phyloP scores from a whole-genome alignment of 768 basidiomycete genomes.

The Boletus rufocinnamomeus region DNA sequence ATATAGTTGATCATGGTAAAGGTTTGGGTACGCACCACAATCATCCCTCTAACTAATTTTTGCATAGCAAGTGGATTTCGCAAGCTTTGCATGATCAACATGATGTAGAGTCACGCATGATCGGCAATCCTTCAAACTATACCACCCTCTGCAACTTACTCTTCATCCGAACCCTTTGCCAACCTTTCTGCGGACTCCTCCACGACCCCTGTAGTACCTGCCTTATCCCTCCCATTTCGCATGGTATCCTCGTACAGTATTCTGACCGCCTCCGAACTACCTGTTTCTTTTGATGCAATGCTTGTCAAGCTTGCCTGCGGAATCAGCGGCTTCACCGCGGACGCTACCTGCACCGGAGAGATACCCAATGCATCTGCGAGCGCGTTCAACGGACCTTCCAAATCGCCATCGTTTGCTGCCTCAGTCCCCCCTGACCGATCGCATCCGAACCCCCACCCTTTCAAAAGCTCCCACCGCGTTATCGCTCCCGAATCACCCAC shows the following conservation, averaged over 20 bases:
- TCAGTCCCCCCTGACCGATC: neutral
- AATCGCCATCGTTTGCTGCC: slow-evolving; percentile 23
- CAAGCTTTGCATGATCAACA: neutral
- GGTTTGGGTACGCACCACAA: neutral
- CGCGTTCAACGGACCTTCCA: slow-evolving; percentile 59
- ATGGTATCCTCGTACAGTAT: slow-evolving; percentile 29
- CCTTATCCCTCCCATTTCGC: neutral
- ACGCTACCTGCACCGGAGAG: slow-evolving; percentile 58
- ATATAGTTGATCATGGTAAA: neutral
- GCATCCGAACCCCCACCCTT: slow-evolving; percentile 10
- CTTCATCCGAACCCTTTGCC: neutral
- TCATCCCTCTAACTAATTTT: neutral
- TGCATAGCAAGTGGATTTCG: neutral
- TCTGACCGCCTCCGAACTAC: slow-evolving; percentile 43
- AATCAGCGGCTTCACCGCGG: slow-evolving; percentile 60
- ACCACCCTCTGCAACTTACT: neutral
- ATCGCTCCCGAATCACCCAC: slow-evolving; percentile 5
- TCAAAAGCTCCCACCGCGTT: neutral
- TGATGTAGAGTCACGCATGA: no score
- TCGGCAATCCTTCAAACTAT: neutral
- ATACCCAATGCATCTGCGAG: slow-evolving; percentile 66
- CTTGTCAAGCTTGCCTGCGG: slow-evolving; percentile 63
- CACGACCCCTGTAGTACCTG: neutral
- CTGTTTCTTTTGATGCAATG: slow-evolving; percentile 46
- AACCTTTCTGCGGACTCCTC: neutral